Evolutionary conservation across 1,284 basidiomycete genomes (phyloP), one percentile per base, ranked within the genome.

Genomic region (Marasmius tenuissimus): DNA sequence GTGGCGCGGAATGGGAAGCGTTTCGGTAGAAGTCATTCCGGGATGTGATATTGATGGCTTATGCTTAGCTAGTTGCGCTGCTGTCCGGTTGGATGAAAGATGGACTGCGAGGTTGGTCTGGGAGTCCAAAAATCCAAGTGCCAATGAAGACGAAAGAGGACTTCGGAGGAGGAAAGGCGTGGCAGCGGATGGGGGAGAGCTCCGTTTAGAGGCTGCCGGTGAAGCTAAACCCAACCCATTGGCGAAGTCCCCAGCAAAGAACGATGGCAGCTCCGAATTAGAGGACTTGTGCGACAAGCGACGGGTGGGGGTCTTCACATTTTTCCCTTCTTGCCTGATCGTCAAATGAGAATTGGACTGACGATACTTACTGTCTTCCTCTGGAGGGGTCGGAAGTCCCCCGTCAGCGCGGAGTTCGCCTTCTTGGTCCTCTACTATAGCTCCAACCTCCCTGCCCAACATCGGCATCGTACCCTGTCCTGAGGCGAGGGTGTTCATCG

Each of bases 371-470:
- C 14, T 18, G 16, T 27, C 18, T n/a, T 48, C 34, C 16, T 58
- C 34, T 48, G 61, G 27, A 60, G 59, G 38, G 37, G 56, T 59
- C 10, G 59, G 57, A 35, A 61, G 42, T 16, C 45, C 45, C 16
- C 45, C 20, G 62, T 53, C 33, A 40, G 64, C 49, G 47, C 57
- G 37, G 9, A 45, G 52, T 34, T 66, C 63, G 22, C 42, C 59
- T 59, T 68, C 70, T 33, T 67, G 66, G 18, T 65, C 63, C 59
- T 70, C 70, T 27, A 61, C 68, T 54, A 71, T 69, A 3, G 66
- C 57, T 14, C 61, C 64, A 34, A 64, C 55, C 20, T 59, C 52
- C 45, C 53, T 35, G 42, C 63, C 39, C 39, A 66, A 53, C 12
- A 62, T 63, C n/a, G 38, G 34, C 3, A 47, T 50, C 45, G 27